Evolutionary conservation across 2,329 filamentous ascomycete species (phyloP), one percentile per base, ranked within the genome.

Genomic region (Escovopsis sp.): DNA sequence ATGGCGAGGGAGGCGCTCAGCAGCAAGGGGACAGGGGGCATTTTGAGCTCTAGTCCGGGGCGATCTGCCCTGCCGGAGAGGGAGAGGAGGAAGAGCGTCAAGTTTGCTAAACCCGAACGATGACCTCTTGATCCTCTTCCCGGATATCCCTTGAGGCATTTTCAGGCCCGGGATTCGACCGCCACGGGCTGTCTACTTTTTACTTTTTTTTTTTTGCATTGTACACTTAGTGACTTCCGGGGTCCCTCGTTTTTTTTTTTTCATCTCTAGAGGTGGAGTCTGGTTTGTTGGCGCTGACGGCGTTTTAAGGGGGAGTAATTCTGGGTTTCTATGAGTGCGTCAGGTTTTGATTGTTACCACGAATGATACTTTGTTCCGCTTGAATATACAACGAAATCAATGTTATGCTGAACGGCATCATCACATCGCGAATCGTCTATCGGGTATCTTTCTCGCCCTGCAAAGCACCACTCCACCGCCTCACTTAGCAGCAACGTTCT

Each of bases 31-130:
- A 39, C 55, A 13, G 42, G 42, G 12, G 55, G 57, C 0, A 66
- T 72, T 2, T 48, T 74, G 4, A 71, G 71, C 48, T 69, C 68
- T 0, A 75, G 70, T 41, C 71, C 71, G 1, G 67, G 66, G 2
- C 50, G 60, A 41, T 48, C 53, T 4, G 50, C 55, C 4, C 57
- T 48, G 24, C 55, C 56, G 2, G 68, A 71, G 37, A 57, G 72
- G 44, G 75, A 78, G 53, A 63, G 73, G 47, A 65, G 74, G 53
- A 79, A 78, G 66, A 79, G 74, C 47, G 76, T 80, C 50, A 80
- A 79, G 60, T 76, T 79, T 57, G 69, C 67, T 2, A 63, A 62
- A 35, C 62, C 66, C 9, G 64, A 61, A 30, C 42, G 50, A 11
- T 24, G 7, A 33, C 13, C n/a, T 11, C 13, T 12, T 15, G 11